Base-by-base conservation (phyloP, 2,329 filamentous ascomycete species). In the Epichloe aotearoae region DNA sequence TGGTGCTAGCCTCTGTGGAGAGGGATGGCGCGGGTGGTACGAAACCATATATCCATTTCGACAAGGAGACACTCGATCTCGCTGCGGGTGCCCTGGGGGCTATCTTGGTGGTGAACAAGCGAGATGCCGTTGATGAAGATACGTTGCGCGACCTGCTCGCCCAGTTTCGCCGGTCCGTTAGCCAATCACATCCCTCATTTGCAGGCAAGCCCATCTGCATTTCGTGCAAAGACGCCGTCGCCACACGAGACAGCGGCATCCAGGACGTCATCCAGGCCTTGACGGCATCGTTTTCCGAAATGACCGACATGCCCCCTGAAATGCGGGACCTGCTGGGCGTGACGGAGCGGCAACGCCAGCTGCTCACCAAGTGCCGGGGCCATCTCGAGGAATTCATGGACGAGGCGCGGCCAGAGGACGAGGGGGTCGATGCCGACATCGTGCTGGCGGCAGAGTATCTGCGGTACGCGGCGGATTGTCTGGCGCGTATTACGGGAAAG, bases 361-460 rank as follows among this genome's bases (percentile, higher is more conserved):
- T 96, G 49, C 76, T 98, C 45, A 75, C 80, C 47, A 75, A 82
- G 62, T 95, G 91, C 64, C 73, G 84, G 12, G 64, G 65, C 37
- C 80, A 89, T 62, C 76, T 98, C 1, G 76, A 84, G 46, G 76
- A 80, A 20, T 98, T 95, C 63, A 69, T 91, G 54, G 66, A 62
- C 10, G 79, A 83, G 60, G 78, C 82, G 14, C 61, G 64, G 45
- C 58, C 60, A 7, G 59, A 58, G 34, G 64, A 62, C 3, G 61
- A 63, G 3, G 66, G 4, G 4, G 58, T 61, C 11, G 83, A 86
- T 36, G 73, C 85, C 7, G 93, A 97, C 62, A 83, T 95, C 46
- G 91, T 96, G 6, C 76, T 95, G 26, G 90, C 89, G 11, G 93
- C 93, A 1, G 93, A 98, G 66, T 82, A 90, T 62, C 73, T 98